Evolutionary conservation across 1,284 basidiomycete species (phyloP), one percentile per base, ranked within the genome.

Genomic region (Puccinia polysora): DNA sequence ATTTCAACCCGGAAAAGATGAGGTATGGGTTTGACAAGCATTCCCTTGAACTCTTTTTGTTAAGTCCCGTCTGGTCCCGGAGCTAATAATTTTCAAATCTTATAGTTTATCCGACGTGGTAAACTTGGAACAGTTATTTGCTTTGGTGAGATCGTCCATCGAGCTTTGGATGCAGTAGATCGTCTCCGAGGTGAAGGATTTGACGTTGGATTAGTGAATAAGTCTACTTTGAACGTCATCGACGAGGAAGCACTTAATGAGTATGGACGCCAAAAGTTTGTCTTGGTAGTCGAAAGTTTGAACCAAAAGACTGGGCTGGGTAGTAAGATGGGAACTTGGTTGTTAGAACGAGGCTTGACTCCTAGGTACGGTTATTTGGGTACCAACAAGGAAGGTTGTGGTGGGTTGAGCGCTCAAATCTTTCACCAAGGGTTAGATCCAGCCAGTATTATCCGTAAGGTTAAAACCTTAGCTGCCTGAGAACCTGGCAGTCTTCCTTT

Each of bases 351-450:
- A 74, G 82, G 83, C 75, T 84, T 91, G 74, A 87, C 87, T 15
- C 89, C 90, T 59, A 88, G 84, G 79, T 91, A 88, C 77, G 86
- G 83, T 23, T 89, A 90, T 82, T 87, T 91, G 80, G 89, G 89
- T 23, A 74, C 74, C 25, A 58, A 58, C 75, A 88, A 87, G 81
- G 89, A 91, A 80, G 89, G 88, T 32, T 90, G 88, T 77, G 89
- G 89, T 78, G 89, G 90, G 65, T 81, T 91, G 59, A 85, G 85
- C 81, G 89, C 91, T 81, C 89, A 77, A 55, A 72, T 75, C 32
- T 73, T 65, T 52, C 68, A 74, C 64, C 76, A 76, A 70, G 74
- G 74, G 25, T 74, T 76, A 15, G 75, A 73, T 53, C 74, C 75
- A n/a, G 64, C 71, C 20, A 62, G 59, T 50, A 76, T 76, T 55